Evolutionary conservation across 331 rosid genomes (phyloP).

Genomic region (Acacia pycnantha): DNA sequence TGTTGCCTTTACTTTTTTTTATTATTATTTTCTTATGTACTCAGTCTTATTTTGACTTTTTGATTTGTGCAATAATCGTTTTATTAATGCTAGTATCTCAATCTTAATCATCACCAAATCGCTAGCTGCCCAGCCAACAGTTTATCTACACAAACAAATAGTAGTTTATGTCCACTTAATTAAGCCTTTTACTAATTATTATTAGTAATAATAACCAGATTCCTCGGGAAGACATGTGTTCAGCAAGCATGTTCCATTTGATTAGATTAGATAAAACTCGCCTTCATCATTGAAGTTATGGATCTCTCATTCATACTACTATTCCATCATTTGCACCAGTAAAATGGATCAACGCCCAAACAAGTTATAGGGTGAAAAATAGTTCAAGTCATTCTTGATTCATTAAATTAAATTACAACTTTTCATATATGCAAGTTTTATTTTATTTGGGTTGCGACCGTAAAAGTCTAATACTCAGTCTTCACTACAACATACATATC

Average conservation of each 20-base stretch:
- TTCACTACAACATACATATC: not conserved
- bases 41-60: slow-evolving; percentile 25
- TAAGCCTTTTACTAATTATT: not conserved
- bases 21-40: not conserved
- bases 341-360: slow-evolving; percentile 21
- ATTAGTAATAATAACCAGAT: slow-evolving; percentile 21
- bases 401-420: not conserved
- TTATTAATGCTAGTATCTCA: not conserved
- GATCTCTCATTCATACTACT: slow-evolving; percentile 16
- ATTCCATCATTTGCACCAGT: not conserved
- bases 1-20: slow-evolving; percentile 19
- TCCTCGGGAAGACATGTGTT: slow-evolving; percentile 27
- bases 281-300: slow-evolving; percentile 27
- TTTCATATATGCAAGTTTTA: not conserved
- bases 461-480: not conserved
- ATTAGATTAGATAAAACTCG: slow-evolving; percentile 1
- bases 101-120: slow-evolving; percentile 16
- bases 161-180: not conserved
- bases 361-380: slow-evolving; percentile 13
- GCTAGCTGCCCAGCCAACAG: slow-evolving; percentile 25
- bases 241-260: slow-evolving; percentile 32
- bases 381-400: not conserved
- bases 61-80: not conserved
- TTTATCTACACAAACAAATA: slow-evolving; percentile 2
- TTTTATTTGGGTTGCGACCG: not conserved